A percentile compares a stretch with the other conserved stretches of the same genome.
Conservation (phyloP, 176 grass and related monocot genomes). For the Guadua angustifolia region DNA sequence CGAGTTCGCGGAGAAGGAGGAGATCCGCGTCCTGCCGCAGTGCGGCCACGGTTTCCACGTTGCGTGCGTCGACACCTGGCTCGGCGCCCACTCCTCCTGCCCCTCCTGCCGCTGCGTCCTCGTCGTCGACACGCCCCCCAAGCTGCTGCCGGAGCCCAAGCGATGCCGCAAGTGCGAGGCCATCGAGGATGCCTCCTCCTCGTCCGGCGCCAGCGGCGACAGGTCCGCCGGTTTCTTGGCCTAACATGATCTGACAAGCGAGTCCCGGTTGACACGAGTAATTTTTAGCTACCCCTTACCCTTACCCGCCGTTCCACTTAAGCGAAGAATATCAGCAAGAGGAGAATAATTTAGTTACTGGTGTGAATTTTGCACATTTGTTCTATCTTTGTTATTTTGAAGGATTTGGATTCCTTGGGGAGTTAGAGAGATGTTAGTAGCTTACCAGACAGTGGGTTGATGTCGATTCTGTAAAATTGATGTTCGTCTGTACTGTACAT, state of each 20-base stretch:
- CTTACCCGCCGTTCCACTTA: too few species aligned
- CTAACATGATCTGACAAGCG: background rate
- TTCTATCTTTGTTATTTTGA: background rate
- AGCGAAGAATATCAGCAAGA: background rate
- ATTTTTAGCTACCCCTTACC: background rate
- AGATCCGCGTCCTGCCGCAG: constrained; percentile 76
- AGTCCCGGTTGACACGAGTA: background rate
- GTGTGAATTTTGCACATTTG: background rate
- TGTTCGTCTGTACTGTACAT: constrained; percentile 21
- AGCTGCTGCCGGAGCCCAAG: constrained; percentile 32
- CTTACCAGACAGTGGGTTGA: background rate
- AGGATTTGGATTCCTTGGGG: background rate
- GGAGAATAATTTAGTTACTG: background rate
- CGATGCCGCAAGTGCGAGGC: constrained; percentile 72
- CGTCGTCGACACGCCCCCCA: constrained; percentile 32
- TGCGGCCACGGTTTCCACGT: constrained; percentile 80
- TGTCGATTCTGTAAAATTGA: background rate
- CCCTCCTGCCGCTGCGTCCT: constrained; percentile 77
- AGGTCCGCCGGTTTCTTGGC: background rate
- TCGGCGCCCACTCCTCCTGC: constrained; percentile 66
- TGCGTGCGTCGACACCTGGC: constrained; percentile 74
- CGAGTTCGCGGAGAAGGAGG: constrained; percentile 68
- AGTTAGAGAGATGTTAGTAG: background rate
- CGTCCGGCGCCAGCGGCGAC: constrained; percentile 12
- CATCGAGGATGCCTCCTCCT: constrained; percentile 26